Evolutionary conservation across 257 asterid species (phyloP), one percentile per base, ranked within the genome.

Genomic region (Eustoma russellianum): DNA sequence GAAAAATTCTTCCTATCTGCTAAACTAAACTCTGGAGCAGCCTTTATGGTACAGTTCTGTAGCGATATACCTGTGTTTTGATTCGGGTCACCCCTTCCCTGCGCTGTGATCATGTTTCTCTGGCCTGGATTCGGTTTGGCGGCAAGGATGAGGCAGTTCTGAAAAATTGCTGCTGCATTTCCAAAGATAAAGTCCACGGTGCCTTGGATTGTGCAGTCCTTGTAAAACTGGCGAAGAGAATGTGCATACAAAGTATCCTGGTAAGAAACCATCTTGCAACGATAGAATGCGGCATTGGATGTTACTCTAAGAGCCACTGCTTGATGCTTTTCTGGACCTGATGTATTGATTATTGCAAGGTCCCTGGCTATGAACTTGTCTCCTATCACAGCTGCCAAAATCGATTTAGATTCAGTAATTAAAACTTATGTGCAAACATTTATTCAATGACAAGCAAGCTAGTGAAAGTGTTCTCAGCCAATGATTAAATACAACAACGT

Each of bases 81-180:
- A 55, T 82, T 75, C 3, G 86, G 86, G 44, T 82, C 94, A 1
- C 61, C 88, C 62, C 92, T 71, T 19, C 86, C 92, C 30, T 85
- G 92, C 1, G 94, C 92, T 12, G 92, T 82, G 83, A 85, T 82
- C 75, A 79, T 75, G 74, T 85, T 85, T 33, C 71, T 74, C 79
- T 81, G 94, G 2, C 83, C 78, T 1, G 40, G 59, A 44, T 50
- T 58, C 2, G 91, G 94, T 52, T 62, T 79, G 3, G 80, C 81
- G 3, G 62, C 88, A 13, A 85, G 77, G 11, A 85, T 81, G 15
- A 41, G 52, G 57, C 88, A 81, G 79, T 85, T 77, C 4, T 66
- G 76, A 63, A 85, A 81, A 35, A 85, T 71, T 5, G 92, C 88
- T 14, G 94, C 94, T 18, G 94, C 94, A 2, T 85, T 85, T 14